Percentiles rank a stretch among this genome's conserved stretches.
Conservation (phyloP, 768 basidiomycete species). For the Cystofilobasidium capitatum region DNA sequence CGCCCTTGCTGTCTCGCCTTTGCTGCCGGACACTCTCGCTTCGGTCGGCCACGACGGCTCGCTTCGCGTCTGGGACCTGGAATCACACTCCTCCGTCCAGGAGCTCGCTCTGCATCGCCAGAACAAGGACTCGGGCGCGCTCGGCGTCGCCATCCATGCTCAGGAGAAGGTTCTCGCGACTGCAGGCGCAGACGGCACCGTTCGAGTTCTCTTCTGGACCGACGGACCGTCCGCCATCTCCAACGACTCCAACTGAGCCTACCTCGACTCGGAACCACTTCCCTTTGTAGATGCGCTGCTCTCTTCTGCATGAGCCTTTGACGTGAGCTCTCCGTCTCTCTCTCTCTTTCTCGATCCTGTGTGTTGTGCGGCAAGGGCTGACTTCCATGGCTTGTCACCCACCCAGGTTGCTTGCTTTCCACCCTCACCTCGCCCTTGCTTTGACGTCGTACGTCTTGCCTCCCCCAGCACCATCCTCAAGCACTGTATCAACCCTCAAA, state of each 20-base stretch:
- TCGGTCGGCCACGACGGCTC: slow-evolving; percentile 92
- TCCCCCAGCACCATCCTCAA: not conserved
- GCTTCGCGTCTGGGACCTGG: slow-evolving; percentile 83
- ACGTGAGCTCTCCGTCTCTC: not conserved
- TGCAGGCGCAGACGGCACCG: slow-evolving; percentile 65
- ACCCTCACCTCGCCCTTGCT: not conserved
- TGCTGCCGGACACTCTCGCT: slow-evolving; percentile 47
- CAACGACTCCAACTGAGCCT: not conserved
- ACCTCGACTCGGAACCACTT: too few species aligned
- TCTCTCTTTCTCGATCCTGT: not conserved
- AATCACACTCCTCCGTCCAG: slow-evolving; percentile 64
- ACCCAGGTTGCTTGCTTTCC: not conserved
- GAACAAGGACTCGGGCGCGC: slow-evolving; percentile 81
- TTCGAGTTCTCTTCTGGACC: slow-evolving; percentile 18
- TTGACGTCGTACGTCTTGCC: not conserved
- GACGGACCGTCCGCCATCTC: not conserved
- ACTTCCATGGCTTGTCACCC: not conserved
- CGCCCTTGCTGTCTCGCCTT: slow-evolving; percentile 57
- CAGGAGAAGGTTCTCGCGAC: slow-evolving; percentile 79
- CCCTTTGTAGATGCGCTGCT: not conserved
- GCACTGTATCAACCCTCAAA: not conserved
- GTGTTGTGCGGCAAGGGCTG: not conserved
- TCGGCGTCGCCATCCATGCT: slow-evolving; percentile 76
- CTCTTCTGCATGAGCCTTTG: not conserved
- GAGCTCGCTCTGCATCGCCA: slow-evolving; percentile 76